Base-by-base conservation (phyloP, 208 protist genomes). In the Leishmania lainsoni region DNA sequence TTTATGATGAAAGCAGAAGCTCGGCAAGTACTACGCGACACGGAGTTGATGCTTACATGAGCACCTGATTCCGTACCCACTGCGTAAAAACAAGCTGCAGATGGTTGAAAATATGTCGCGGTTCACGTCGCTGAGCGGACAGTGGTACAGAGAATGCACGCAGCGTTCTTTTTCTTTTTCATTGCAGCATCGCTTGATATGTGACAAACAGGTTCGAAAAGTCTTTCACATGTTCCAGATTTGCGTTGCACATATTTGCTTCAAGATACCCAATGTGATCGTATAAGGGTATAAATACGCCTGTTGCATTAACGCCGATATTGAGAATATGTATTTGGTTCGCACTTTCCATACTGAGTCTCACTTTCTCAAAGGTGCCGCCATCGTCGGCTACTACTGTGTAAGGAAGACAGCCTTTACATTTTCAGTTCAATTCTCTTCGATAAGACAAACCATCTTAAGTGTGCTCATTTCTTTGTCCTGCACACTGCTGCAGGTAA, bases 1-100 rank as follows among this genome's bases (percentile, higher is more conserved):
- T 61, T 79, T 89, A 73, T 91, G 85, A 77, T 89, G 85, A 54
- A 91, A 92, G 76, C 84, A 91, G 1, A 85, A 90, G 69, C 83
- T 86, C 52, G 87, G 78, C 9, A 81, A 84, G 49, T 83, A 88
- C 17, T 89, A 26, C 22, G 87, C 86, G 16, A 83, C 79, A 1
- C 78, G 80, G 10, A 76, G 54, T 45, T 83, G 79, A 0, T 66
- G 52, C 32, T 80, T 78, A 8, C 45, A 42, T 20, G 81, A 26
- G 35, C 78, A 75, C 81, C 89, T 85, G 26, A 90, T 76, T 20
- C 85, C 85, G 77, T 88, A 89, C 14, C 85, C 81, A 65, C 91
- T 89, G 54, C 83, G 91, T 65, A 92, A 32, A 68, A 87, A 92
- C 8, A 87, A 83, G 29, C 35, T 83, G 39, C 77, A 84, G 0